phyloP scores from a whole-genome alignment of 1,284 basidiomycete genomes.

The Rhodofomes roseus region DNA sequence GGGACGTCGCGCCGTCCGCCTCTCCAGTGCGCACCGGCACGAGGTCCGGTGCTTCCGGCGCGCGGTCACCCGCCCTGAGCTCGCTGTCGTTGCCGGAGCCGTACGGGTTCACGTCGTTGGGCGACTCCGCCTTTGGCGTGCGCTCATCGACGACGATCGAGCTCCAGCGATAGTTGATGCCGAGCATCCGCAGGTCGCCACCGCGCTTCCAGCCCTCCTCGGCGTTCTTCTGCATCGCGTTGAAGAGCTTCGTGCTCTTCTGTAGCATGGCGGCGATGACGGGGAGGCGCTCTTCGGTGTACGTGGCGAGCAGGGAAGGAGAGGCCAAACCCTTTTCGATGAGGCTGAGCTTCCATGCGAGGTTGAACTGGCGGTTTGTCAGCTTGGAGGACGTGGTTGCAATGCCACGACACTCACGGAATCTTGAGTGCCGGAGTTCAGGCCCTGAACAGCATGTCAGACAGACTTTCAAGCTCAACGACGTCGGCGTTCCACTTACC shows the following conservation, averaged over 20 bases:
- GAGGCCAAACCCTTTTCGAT: constrained; percentile 19
- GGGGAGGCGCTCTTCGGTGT: constrained; percentile 24
- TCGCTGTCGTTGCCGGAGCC: constrained; percentile 14
- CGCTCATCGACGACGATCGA: constrained; percentile 37
- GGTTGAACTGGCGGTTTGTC: constrained; percentile 21
- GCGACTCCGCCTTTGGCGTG: constrained; percentile 7
- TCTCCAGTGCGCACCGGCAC: constrained; percentile 1
- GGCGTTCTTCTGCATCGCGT: neutral
- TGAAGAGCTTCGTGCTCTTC: constrained; percentile 7
- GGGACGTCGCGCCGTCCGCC: constrained; percentile 11
- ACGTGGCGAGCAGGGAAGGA: constrained; percentile 19
- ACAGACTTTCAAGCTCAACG: too few species aligned
- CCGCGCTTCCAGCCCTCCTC: constrained; percentile 1
- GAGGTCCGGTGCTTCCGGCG: constrained; percentile 38
- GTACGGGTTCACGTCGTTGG: constrained; percentile 15
- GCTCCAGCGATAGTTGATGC: constrained; percentile 21
- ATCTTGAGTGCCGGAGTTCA: constrained; percentile 8
- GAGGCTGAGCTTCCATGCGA: constrained; percentile 25
- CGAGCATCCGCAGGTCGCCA: constrained; percentile 34
- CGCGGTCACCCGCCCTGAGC: constrained; percentile 14
- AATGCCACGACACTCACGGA: neutral
- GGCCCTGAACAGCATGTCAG: neutral
- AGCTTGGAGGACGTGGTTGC: too few species aligned
- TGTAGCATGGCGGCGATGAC: constrained; percentile 23
- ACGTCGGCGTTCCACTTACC: constrained; percentile 16